Percentiles rank a stretch among this genome's conserved stretches.
phyloP scores from a whole-genome alignment of 345 rosid species.

The Lumnitzera littorea region DNA sequence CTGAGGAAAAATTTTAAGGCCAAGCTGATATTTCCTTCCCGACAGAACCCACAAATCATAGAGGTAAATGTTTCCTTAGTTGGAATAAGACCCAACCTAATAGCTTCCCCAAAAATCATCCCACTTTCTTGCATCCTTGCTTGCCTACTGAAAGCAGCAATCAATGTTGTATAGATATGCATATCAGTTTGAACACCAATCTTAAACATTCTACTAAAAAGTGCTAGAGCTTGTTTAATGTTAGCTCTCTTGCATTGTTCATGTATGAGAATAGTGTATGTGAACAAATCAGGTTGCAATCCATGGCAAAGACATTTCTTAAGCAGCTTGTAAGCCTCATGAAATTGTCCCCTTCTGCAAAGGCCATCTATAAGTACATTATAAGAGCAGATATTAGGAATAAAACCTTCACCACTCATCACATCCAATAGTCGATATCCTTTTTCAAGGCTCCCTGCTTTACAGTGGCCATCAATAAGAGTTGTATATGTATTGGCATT shows the following conservation, averaged over 20 bases:
- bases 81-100: conserved; percentile 52
- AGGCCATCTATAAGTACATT: conserved; percentile 54
- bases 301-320: conserved; percentile 37
- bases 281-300: conserved; percentile 63
- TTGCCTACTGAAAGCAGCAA: conserved; percentile 66
- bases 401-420: conserved; percentile 54
- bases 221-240: conserved; percentile 41
- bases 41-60: conserved; percentile 67
- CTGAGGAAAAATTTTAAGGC: conserved; percentile 47
- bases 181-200: conserved; percentile 57
- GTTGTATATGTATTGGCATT: conserved; percentile 65
- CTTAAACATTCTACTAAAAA: conserved; percentile 58
- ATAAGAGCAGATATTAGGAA: conserved; percentile 58
- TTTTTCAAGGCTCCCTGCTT: conserved; percentile 60
- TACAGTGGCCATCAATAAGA: conserved; percentile 66
- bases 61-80: conserved; percentile 89
- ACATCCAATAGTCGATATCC: conserved; percentile 63
- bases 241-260: conserved; percentile 57
- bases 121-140: conserved; percentile 60
- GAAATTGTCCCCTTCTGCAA: conserved; percentile 54
- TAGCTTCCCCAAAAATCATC: conserved; percentile 43
- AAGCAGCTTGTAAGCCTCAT: conserved; percentile 59
- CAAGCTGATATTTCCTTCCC: conserved; percentile 36
- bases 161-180: conserved; percentile 49
- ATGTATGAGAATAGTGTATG: conserved; percentile 76